These are phyloP conservation scores for Microsporum ferrugineum DNA, from an alignment of 2,329 filamentous ascomycete genomes.

Conservation along the genomic window DNA sequence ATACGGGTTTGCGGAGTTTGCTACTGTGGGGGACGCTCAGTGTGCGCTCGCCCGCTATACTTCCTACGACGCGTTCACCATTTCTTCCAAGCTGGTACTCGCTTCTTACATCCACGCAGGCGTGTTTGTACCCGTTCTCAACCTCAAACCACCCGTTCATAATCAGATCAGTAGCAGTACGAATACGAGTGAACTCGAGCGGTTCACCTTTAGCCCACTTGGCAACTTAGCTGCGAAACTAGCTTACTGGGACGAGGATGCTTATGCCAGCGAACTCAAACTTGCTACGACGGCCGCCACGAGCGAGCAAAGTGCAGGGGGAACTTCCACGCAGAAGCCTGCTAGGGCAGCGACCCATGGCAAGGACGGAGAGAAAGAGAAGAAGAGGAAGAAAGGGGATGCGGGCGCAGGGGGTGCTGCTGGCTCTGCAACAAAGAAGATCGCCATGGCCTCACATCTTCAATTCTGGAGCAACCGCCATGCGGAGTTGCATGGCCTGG, in stretches of 20 bases:
- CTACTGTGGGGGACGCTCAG: slow-evolving; percentile 61
- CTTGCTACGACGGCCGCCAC: slow-evolving; percentile 43
- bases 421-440: slow-evolving; percentile 28
- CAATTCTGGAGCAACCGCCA: slow-evolving; percentile 63
- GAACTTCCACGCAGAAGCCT: slow-evolving; percentile 17
- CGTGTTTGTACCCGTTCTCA: slow-evolving; percentile 65
- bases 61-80: slow-evolving; percentile 63
- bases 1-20: slow-evolving; percentile 78
- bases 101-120: slow-evolving; percentile 72
- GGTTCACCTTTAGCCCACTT: slow-evolving; percentile 58
- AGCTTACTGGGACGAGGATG: slow-evolving; percentile 65
- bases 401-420: slow-evolving; percentile 22
- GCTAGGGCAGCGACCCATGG: slow-evolving; percentile 16
- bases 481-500: slow-evolving; percentile 51
- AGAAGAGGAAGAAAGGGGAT: slow-evolving; percentile 41
- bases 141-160: slow-evolving; percentile 45
- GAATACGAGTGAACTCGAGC: slow-evolving; percentile 13
- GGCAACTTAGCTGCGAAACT: slow-evolving; percentile 57
- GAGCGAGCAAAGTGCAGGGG: slow-evolving; percentile 16
- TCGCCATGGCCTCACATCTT: slow-evolving; percentile 52
- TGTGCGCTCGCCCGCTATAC: slow-evolving; percentile 62
- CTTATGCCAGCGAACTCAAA: slow-evolving; percentile 55
- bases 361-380: slow-evolving; percentile 32
- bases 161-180: slow-evolving; percentile 20
- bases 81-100: slow-evolving; percentile 59